phyloP scores from a whole-genome alignment of 805 yeast genomes.

The Starmera caribaea region DNA sequence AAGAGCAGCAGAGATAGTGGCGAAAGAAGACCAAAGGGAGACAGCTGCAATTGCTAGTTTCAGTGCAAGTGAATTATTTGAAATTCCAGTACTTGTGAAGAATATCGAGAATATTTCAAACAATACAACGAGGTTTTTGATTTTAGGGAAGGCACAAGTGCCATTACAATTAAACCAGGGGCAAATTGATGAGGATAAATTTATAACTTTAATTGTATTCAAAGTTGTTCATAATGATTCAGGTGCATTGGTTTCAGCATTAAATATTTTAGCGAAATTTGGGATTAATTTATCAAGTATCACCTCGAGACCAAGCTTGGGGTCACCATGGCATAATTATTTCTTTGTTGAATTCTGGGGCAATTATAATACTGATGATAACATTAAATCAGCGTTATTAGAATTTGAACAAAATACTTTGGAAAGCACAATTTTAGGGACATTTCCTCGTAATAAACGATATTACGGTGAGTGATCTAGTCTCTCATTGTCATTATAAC shows the following conservation, averaged over 20 bases:
- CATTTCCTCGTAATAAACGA: conserved; percentile 36
- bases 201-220: conserved; percentile 52
- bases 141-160: conserved; percentile 36
- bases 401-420: conserved; percentile 36
- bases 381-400: conserved; percentile 25
- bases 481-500: too few relatives aligned
- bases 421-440: conserved; percentile 51
- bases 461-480: conserved; percentile 23
- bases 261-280: conserved; percentile 44
- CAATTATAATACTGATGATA: conserved; percentile 20
- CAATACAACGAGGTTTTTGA: conserved; percentile 81
- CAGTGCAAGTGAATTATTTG: conserved; percentile 53
- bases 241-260: conserved; percentile 64
- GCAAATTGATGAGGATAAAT: conserved; percentile 1
- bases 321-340: conserved; percentile 68
- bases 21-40: conserved; percentile 24
- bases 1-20: conserved; percentile 65
- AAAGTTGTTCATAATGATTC: conserved; percentile 56
- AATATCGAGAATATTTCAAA: conserved; percentile 63
- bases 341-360: conserved; percentile 70
- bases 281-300: conserved; percentile 61
- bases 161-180: conserved; percentile 5
- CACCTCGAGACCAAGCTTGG: conserved; percentile 65
- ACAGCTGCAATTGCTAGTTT: conserved; percentile 67
- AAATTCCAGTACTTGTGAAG: conserved; percentile 41